Conservation (phyloP, 257 asterid genomes). For the Ligustrum vulgare region DNA sequence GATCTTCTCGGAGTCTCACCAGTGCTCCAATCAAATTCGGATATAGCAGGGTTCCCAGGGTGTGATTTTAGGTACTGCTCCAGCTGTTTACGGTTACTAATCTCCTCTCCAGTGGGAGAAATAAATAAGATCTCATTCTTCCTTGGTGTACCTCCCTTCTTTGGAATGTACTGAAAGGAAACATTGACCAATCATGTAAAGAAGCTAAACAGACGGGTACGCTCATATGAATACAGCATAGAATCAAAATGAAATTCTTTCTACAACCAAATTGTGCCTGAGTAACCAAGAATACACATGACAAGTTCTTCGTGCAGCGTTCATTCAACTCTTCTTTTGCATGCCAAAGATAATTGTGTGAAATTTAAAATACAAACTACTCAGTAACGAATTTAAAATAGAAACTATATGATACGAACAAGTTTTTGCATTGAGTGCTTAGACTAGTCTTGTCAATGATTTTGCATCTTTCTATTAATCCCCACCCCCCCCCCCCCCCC, state of each 20-base stretch:
- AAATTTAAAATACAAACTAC: neutral
- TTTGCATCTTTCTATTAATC: neutral
- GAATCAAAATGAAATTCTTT: neutral
- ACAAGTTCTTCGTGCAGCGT: neutral
- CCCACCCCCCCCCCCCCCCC: too few species aligned
- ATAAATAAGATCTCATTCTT: conserved; percentile 48
- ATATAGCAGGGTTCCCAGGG: conserved; percentile 42
- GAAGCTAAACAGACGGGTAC: neutral
- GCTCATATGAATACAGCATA: neutral
- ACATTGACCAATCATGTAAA: neutral
- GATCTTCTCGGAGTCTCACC: conserved; percentile 61
- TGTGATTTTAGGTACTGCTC: conserved; percentile 50
- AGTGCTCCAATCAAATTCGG: conserved; percentile 54
- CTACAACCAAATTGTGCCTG: neutral
- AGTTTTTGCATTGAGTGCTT: neutral
- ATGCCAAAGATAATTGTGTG: neutral
- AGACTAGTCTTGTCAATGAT: neutral
- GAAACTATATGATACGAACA: neutral
- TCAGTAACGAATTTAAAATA: neutral
- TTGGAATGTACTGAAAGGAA: conserved; percentile 34
- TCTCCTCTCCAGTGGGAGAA: conserved; percentile 55
- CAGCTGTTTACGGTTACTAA: conserved; percentile 40
- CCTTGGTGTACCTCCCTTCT: conserved; percentile 37
- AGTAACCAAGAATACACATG: neutral
- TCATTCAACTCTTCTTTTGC: neutral